Evolutionary conservation across 2,329 filamentous ascomycete species (phyloP), one percentile per base, ranked within the genome.

Genomic region (Hirsutella minnesotensis): DNA sequence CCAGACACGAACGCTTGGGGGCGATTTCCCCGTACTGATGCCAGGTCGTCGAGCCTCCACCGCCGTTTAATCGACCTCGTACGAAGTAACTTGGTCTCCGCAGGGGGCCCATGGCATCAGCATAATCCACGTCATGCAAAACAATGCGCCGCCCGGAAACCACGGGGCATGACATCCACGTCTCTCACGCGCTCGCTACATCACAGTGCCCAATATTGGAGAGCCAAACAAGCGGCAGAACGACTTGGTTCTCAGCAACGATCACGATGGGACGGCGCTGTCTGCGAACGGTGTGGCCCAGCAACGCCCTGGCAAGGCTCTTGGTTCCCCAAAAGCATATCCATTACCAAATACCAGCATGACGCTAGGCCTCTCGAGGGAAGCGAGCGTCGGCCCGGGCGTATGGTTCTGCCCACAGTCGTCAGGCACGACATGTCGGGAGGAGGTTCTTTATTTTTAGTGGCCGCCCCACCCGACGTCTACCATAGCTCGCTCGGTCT

Each of bases 311-410:
- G 4, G 10, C 9, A 31, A 31, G 29, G 29, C n/a, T n/a, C n/a
- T 27, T 27, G 7, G 24, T 27, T 27, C 7, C 24, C 24, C 24
- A 27, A 27, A 21, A 21, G 16, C 9, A 19, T 20, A 36, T 36
- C 34, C 44, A 60, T 59, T 58, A 61, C 57, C 51, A 56, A 60
- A 60, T 61, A 52, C 50, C 50, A 49, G 47, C 42, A 41, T 15
- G 33, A 10, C 27, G 39, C 59, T 60, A 60, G 52, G 27, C 57
- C 53, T 42, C 48, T 55, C 16, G 54, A 45, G 37, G 56, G 56
- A 51, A 61, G 46, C 41, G 50, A 44, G 35, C 10, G 38, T 53
- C 56, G 47, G 51, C 24, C 24, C 24, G 24, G 24, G 24, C 12
- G 24, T 27, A 16, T 15, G 31, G 31, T 34, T n/a, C n/a, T 34